Percentiles rank a stretch among this genome's conserved stretches.
phyloP scores from a whole-genome alignment of 1,284 basidiomycete species.

The Cryptococcus sp. region DNA sequence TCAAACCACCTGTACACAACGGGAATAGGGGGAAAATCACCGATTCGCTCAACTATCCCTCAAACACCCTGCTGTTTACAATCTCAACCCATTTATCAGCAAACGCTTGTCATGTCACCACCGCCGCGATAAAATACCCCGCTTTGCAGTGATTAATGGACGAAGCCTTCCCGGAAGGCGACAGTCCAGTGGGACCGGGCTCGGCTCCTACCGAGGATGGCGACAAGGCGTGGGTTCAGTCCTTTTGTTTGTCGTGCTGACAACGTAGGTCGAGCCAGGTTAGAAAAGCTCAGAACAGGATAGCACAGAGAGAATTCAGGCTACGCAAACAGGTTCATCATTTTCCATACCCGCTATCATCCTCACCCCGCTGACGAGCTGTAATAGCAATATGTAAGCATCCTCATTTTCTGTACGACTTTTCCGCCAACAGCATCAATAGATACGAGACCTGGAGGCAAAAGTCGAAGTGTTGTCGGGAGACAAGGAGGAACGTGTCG shows the following conservation, averaged over 20 bases:
- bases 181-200: no score
- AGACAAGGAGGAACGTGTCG: constrained; percentile 80
- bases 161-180: no score
- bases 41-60: no score
- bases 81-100: no score
- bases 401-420: not conserved
- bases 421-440: constrained; percentile 45
- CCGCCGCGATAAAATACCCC: no score
- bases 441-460: constrained; percentile 91
- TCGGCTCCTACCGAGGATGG: no score
- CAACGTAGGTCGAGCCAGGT: constrained; percentile 34
- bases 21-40: no score
- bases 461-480: constrained; percentile 86
- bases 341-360: constrained; percentile 7
- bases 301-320: constrained; percentile 89
- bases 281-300: constrained; percentile 71
- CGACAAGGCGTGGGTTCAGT: no score
- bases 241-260: not conserved
- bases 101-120: no score
- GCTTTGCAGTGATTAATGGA: no score
- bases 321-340: constrained; percentile 71
- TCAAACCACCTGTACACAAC: no score
- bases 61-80: no score
- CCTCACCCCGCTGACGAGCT: not conserved
- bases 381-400: constrained; percentile 10